Evolutionary conservation across 1,284 basidiomycete genomes (phyloP), one percentile per base, ranked within the genome.

Genomic region (Apiotrichum mycotoxinovorans): DNA sequence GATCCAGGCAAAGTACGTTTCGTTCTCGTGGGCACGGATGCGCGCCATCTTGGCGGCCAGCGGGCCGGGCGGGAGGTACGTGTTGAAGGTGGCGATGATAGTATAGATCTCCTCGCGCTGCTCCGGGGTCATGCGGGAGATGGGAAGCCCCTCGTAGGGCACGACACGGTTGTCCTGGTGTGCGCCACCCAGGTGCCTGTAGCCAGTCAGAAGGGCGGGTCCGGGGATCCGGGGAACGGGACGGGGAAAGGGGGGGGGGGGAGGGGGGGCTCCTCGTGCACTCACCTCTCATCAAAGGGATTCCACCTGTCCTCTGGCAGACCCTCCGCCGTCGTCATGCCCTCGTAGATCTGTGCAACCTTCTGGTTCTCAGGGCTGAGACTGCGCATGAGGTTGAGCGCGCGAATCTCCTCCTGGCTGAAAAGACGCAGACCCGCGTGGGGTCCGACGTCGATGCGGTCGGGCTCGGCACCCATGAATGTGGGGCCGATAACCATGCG

Each of bases 401-500:
- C 67, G 17, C 62, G 48, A 3, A 71, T 56, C 66, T 75, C 73
- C 57, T 75, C 73, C 35, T 66, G 61, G 12, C 56, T 62, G 49
- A 75, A 71, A n/a, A 75, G 62, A 10, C 73, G 57, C 34, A 70
- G 56, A 0, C 73, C 73, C 1, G 59, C 69, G 47, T 73, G 65
- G 23, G 61, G 62, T 1, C 73, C 73, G 0, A 53, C 67, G 49
- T 74, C 73, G 30, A 75, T 74, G n/a, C 67, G 57, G 54, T 75
- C 72, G 4, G 73, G 72, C 54, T 75, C 73, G 18, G 73, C 73
- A 22, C 72, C 73, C 62, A 73, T 68, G 52, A 75, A 75, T 0
- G 71, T 73, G 7, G 72, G 72, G 5, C 71, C 71, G 22, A 73
- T 61, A 41, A 72, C 62, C 71, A 74, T 74, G 41, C 71, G 53